phyloP scores from a whole-genome alignment of 805 yeast genomes.

The Priceomyces medius region DNA sequence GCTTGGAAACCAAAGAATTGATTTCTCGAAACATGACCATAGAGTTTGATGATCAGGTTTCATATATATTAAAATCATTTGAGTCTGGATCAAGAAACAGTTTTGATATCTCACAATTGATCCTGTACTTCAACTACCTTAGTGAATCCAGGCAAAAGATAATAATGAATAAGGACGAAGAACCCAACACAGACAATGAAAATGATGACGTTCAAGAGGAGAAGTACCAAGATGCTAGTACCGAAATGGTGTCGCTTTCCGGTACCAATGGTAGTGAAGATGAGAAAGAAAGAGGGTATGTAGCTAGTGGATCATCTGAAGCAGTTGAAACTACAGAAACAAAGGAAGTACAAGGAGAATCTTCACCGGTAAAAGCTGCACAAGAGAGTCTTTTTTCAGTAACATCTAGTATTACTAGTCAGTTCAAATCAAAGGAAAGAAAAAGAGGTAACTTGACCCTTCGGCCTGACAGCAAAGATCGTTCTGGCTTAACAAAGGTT shows the following conservation, averaged over 20 bases:
- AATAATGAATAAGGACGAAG: neutral
- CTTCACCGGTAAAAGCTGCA: neutral
- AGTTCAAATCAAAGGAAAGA: slow-evolving; percentile 10
- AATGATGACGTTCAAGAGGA: neutral
- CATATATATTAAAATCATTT: slow-evolving; percentile 1
- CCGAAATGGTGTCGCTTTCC: neutral
- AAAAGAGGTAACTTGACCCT: slow-evolving; percentile 11
- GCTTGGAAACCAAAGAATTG: neutral
- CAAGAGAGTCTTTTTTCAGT: slow-evolving; percentile 1
- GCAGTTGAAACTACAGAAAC: neutral
- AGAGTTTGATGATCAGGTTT: slow-evolving; percentile 8
- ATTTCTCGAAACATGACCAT: slow-evolving; percentile 2
- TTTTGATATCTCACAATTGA: neutral
- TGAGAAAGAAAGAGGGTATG: neutral
- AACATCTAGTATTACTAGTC: slow-evolving; percentile 6
- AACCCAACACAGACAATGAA: slow-evolving; percentile 1
- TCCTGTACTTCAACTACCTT: slow-evolving; percentile 6
- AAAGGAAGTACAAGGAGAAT: neutral
- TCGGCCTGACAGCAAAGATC: slow-evolving; percentile 1
- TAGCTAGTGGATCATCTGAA: neutral
- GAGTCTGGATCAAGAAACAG: neutral
- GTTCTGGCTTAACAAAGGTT: neutral
- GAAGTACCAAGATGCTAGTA: neutral
- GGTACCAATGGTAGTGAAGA: neutral
- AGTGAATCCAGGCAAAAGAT: neutral